Evolutionary conservation across 177 flowering plant genomes (phyloP).

Genomic region (Vitis hybrid): DNA sequence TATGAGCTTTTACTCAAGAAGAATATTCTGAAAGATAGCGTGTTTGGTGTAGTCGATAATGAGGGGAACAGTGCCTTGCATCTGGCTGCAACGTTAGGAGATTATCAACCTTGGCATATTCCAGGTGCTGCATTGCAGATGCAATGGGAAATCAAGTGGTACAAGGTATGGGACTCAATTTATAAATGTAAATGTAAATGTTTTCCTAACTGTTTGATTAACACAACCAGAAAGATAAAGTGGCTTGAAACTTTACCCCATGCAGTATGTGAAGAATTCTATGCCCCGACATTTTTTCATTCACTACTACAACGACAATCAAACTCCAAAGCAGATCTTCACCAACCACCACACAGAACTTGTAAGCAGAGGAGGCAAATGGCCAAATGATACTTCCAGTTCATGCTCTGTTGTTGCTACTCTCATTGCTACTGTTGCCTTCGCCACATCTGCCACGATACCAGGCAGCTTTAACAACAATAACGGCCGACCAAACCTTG

Average conservation of each 20-base stretch:
- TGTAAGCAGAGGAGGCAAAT: constrained; percentile 21
- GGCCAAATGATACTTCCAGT: constrained; percentile 40
- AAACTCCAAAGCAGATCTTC: constrained; percentile 32
- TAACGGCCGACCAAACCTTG: constrained; percentile 29
- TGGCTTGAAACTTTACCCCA: too few relatives aligned
- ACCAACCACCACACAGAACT: constrained; percentile 23
- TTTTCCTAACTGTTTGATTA: too few relatives aligned
- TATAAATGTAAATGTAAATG: too few relatives aligned
- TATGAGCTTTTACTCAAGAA: neutral
- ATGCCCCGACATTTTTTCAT: constrained; percentile 19
- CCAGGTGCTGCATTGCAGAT: constrained; percentile 40
- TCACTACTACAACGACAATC: constrained; percentile 23
- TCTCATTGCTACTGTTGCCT: constrained; percentile 39
- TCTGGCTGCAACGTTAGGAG: constrained; percentile 31
- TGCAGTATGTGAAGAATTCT: constrained; percentile 24
- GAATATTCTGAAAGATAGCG: constrained; percentile 9
- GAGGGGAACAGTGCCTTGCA: constrained; percentile 36
- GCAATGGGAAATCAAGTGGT: constrained; percentile 58
- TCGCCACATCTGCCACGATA: constrained; percentile 36
- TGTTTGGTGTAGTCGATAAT: constrained; percentile 20
- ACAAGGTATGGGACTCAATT: constrained; percentile 24
- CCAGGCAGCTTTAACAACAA: constrained; percentile 29
- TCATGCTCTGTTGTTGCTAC: constrained; percentile 41
- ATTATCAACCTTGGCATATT: constrained; percentile 38
- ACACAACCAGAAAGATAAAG: too few relatives aligned